Percentiles rank a stretch among this genome's conserved stretches.
Conservation (phyloP, 805 yeast genomes). For the Kuraishia molischiana region DNA sequence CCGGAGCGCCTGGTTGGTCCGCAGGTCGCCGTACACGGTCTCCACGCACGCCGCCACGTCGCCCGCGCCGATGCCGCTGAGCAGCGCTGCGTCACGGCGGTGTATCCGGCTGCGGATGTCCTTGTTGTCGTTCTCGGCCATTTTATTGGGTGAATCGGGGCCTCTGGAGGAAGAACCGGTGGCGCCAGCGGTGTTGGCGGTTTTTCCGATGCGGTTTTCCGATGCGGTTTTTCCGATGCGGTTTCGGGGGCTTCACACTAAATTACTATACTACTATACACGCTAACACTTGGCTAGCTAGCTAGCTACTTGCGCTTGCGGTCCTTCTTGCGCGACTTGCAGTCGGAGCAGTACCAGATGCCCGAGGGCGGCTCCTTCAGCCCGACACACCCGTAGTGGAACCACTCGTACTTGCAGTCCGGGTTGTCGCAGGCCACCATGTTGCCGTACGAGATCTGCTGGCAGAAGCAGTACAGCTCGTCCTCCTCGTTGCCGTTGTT, state of each 20-base stretch:
- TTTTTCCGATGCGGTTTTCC: too few species aligned
- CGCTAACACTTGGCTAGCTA: too few species aligned
- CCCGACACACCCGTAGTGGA: conserved; percentile 76
- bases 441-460: conserved; percentile 75
- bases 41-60: background rate
- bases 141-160: too few species aligned
- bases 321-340: conserved; percentile 30
- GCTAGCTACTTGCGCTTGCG: too few species aligned
- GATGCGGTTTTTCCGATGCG: too few species aligned
- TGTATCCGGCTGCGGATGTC: background rate
- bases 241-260: too few species aligned
- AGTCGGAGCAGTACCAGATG: conserved; percentile 93
- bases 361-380: conserved; percentile 90
- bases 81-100: background rate
- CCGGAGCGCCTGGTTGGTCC: background rate
- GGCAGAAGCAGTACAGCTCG: conserved; percentile 81
- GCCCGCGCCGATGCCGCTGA: background rate
- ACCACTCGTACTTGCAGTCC: conserved; percentile 53
- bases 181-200: too few species aligned
- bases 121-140: background rate
- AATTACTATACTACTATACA: too few species aligned
- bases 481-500: conserved; percentile 47
- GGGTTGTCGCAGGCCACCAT: conserved; percentile 59
- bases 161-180: too few species aligned
- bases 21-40: background rate